Conservation (phyloP, 83 land plant genomes). For the Larix sibirica region DNA sequence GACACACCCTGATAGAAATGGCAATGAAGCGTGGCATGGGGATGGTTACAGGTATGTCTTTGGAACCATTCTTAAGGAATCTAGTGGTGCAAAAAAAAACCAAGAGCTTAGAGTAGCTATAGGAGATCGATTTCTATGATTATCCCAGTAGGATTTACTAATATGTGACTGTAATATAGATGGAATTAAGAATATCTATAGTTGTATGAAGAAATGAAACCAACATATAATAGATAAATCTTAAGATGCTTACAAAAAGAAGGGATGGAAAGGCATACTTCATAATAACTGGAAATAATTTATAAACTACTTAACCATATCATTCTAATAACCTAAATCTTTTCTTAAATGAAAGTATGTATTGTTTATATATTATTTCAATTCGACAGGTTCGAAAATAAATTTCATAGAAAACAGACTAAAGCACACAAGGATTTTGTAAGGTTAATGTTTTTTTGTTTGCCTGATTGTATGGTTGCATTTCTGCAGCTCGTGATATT, state of each 20-base stretch:
- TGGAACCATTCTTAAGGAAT: too few relatives aligned
- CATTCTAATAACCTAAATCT: too few relatives aligned
- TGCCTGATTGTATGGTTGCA: not conserved
- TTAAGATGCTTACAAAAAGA: not conserved
- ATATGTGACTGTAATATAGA: too few relatives aligned
- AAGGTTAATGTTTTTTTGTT: not conserved
- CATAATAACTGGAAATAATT: not conserved
- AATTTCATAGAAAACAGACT: not conserved
- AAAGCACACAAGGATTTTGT: not conserved
- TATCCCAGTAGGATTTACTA: not conserved
- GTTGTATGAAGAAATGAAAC: not conserved
- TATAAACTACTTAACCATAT: too few relatives aligned
- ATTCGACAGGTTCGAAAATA: not conserved
- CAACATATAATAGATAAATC: too few relatives aligned
- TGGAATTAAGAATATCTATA: not conserved
- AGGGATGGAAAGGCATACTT: too few relatives aligned
- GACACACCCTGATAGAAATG: too few relatives aligned
- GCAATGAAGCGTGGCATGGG: too few relatives aligned
- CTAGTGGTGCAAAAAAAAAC: too few relatives aligned
- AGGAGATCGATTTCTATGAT: not conserved
- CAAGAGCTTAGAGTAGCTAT: too few relatives aligned
- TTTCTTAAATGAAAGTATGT: not conserved
- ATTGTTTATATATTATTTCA: not conserved
- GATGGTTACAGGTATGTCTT: too few relatives aligned
- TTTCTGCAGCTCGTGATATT: conserved; percentile 63